These are phyloP conservation scores for Claviceps paspali DNA, from an alignment of 2,329 filamentous ascomycete genomes.

Conservation along the genomic window DNA sequence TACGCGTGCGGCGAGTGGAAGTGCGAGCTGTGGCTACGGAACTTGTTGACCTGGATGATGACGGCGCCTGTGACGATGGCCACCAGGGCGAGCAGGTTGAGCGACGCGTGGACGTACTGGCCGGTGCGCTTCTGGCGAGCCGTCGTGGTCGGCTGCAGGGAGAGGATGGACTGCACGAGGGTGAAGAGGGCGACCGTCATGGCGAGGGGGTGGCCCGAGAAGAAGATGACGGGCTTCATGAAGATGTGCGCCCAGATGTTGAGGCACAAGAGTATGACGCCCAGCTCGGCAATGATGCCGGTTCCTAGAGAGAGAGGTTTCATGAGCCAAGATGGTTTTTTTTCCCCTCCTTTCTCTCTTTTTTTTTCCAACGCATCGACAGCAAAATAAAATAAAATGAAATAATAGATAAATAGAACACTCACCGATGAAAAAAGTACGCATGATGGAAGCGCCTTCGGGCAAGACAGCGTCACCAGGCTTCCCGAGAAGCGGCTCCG, in stretches of 20 bases:
- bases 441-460: conserved; percentile 44
- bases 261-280: conserved; percentile 56
- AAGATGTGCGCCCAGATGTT: conserved; percentile 70
- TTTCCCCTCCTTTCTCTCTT: too few relatives aligned
- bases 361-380: too few relatives aligned
- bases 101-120: conserved; percentile 46
- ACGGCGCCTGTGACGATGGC: conserved; percentile 48
- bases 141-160: conserved; percentile 71
- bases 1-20: conserved; percentile 72
- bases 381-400: background rate
- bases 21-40: conserved; percentile 48
- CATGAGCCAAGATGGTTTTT: too few relatives aligned
- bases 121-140: conserved; percentile 53
- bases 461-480: conserved; percentile 60
- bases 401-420: background rate
- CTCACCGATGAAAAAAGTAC: conserved; percentile 62
- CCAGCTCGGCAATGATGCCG: conserved; percentile 64
- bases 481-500: conserved; percentile 31
- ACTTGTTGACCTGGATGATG: conserved; percentile 76
- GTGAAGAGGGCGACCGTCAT: conserved; percentile 53
- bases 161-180: conserved; percentile 63
- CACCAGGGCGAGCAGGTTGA: conserved; percentile 52
- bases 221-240: conserved; percentile 55
- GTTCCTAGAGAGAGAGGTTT: conserved; percentile 52
- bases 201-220: conserved; percentile 75